These are phyloP conservation scores for Pseudocercospora fuligena DNA, from an alignment of 2,329 filamentous ascomycete species.

Conservation along the genomic window DNA sequence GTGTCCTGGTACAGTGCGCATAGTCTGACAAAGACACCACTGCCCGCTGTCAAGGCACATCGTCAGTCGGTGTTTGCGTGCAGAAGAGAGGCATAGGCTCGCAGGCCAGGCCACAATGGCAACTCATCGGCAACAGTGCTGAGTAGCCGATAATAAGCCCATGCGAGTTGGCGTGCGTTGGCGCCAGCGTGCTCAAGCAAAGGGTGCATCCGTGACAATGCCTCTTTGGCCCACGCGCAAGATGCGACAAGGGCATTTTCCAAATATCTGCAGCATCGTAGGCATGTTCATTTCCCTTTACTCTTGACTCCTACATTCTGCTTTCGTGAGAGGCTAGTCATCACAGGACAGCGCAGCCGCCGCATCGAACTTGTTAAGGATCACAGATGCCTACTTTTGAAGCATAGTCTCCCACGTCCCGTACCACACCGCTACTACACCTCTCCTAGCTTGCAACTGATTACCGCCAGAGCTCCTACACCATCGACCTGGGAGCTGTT, in stretches of 20 bases:
- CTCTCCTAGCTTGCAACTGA: slow-evolving; percentile 20
- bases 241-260: slow-evolving; percentile 32
- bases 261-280: slow-evolving; percentile 34
- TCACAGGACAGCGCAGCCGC: slow-evolving; percentile 17
- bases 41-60: slow-evolving; percentile 29
- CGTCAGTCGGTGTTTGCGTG: slow-evolving; percentile 30
- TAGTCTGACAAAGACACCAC: slow-evolving; percentile 32
- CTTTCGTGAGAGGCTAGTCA: slow-evolving; percentile 1
- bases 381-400: slow-evolving; percentile 26
- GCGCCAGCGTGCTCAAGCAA: slow-evolving; percentile 32
- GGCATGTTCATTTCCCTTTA: slow-evolving; percentile 26
- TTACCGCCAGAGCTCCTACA: slow-evolving; percentile 20
- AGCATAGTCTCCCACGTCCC: slow-evolving; percentile 27
- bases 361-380: slow-evolving; percentile 26
- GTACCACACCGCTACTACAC: slow-evolving; percentile 34
- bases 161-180: slow-evolving; percentile 37
- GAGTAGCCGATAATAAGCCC: slow-evolving; percentile 29
- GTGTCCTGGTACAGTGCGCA: slow-evolving; percentile 21
- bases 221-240: slow-evolving; percentile 31
- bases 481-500: slow-evolving; percentile 5
- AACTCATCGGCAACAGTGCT: slow-evolving; percentile 25
- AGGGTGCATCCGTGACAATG: slow-evolving; percentile 36
- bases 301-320: slow-evolving; percentile 19
- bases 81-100: slow-evolving; percentile 28
- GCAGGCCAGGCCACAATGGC: slow-evolving; percentile 27